phyloP scores from a whole-genome alignment of 148 eudicot species.

The Cornus kousa region DNA sequence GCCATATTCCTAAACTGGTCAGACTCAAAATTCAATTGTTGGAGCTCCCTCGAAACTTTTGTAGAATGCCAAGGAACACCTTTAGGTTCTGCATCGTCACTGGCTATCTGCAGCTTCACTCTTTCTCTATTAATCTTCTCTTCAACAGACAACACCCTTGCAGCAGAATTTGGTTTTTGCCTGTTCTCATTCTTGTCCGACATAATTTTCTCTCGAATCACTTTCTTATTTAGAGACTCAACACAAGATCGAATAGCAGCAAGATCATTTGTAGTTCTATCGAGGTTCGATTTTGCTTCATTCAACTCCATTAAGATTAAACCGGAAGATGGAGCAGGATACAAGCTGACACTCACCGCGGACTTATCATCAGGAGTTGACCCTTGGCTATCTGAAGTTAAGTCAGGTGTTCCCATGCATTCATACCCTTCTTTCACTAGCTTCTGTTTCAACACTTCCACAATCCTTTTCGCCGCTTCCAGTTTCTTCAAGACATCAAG shows the following conservation, averaged over 20 bases:
- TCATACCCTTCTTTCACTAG: constrained; percentile 48
- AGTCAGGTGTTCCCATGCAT: constrained; percentile 15
- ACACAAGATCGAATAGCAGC: constrained; percentile 67
- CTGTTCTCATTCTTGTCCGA: constrained; percentile 18
- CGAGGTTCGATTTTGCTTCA: constrained; percentile 64
- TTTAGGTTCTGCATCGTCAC: constrained; percentile 9
- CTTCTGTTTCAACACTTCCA: constrained; percentile 62
- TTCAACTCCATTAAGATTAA: constrained; percentile 61
- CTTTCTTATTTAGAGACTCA: constrained; percentile 58
- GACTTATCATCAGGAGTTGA: constrained; percentile 17
- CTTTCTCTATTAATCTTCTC: background rate
- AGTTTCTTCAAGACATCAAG: constrained; percentile 60
- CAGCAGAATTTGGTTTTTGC: constrained; percentile 12
- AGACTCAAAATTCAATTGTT: constrained; percentile 55
- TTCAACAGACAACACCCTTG: background rate
- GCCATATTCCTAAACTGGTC: constrained; percentile 81
- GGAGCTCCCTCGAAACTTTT: constrained; percentile 40
- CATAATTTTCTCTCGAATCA: constrained; percentile 34
- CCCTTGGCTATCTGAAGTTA: constrained; percentile 1
- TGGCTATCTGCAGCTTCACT: constrained; percentile 3
- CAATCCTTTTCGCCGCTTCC: constrained; percentile 56
- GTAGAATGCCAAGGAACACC: constrained; percentile 17
- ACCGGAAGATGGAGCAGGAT: constrained; percentile 43
- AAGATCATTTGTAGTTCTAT: constrained; percentile 54
- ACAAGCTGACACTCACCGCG: constrained; percentile 21